These are phyloP conservation scores for Beauveria asiatica DNA, from an alignment of 2,329 filamentous ascomycete genomes.

Conservation along the genomic window DNA sequence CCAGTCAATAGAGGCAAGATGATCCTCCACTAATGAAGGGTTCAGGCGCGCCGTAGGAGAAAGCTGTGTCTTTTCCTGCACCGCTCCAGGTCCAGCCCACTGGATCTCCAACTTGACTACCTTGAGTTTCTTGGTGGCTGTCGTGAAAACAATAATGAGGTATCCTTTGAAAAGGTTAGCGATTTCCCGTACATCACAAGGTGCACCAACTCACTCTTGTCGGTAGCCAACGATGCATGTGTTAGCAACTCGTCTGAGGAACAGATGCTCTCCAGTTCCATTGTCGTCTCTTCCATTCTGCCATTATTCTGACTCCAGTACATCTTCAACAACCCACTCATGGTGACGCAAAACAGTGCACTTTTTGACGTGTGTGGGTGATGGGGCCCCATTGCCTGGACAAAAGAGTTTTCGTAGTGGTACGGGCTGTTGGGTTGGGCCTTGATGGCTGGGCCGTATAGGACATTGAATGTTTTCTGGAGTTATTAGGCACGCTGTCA, in stretches of 20 bases:
- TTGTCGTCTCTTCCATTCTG: constrained; percentile 60
- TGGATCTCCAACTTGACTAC: constrained; percentile 65
- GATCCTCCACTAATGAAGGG: constrained; percentile 45
- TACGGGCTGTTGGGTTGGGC: constrained; percentile 44
- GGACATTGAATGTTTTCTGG: constrained; percentile 35
- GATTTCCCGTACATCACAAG: no score
- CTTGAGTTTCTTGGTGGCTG: constrained; percentile 62
- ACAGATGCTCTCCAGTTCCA: constrained; percentile 66
- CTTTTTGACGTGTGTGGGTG: constrained; percentile 65
- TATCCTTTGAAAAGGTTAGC: constrained; percentile 30
- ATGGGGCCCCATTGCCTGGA: constrained; percentile 60
- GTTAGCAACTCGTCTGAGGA: constrained; percentile 69
- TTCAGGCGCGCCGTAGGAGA: constrained; percentile 39
- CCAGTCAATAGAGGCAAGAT: constrained; percentile 51
- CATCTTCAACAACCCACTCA: constrained; percentile 64
- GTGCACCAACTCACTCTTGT: constrained; percentile 51
- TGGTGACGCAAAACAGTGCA: constrained; percentile 68
- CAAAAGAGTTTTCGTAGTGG: constrained; percentile 58
- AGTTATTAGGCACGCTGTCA: not conserved
- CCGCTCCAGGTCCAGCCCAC: constrained; percentile 53
- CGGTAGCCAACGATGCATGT: constrained; percentile 67
- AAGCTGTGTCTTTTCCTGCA: constrained; percentile 45
- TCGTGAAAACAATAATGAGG: constrained; percentile 59
- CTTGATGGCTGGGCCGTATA: constrained; percentile 56
- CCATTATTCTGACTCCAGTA: constrained; percentile 68